A percentile compares a stretch with the other conserved stretches of the same genome.
phyloP scores from a whole-genome alignment of 805 yeast species.

The Metschnikowia vanudenii region DNA sequence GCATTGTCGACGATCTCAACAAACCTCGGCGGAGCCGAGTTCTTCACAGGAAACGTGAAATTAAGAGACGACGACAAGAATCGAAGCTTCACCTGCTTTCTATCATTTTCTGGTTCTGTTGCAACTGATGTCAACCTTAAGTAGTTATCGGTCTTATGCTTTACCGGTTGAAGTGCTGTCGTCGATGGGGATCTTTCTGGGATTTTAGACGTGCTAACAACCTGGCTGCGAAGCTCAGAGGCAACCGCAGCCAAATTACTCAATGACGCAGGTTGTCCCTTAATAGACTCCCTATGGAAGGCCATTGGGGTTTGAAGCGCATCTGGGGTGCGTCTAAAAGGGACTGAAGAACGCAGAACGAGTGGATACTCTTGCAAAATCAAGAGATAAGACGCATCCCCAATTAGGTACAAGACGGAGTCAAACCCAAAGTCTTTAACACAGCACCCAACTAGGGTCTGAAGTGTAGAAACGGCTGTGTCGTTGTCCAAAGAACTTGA shows the following conservation, averaged over 20 bases:
- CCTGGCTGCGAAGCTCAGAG: constrained; percentile 22
- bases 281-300: background rate
- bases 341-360: constrained; percentile 41
- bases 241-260: constrained; percentile 37
- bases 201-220: background rate
- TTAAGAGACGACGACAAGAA: constrained; percentile 56
- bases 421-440: constrained; percentile 83
- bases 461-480: constrained; percentile 53
- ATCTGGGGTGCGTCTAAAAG: constrained; percentile 23
- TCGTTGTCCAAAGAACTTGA: constrained; percentile 43
- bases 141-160: background rate
- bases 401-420: constrained; percentile 56
- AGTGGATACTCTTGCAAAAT: constrained; percentile 66
- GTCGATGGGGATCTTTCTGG: background rate
- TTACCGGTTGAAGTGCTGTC: background rate
- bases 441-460: constrained; percentile 64
- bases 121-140: background rate
- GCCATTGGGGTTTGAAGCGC: background rate
- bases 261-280: constrained; percentile 7
- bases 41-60: constrained; percentile 61
- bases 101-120: constrained; percentile 18
- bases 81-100: constrained; percentile 37
- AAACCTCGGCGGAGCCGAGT: constrained; percentile 78
- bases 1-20: constrained; percentile 79
- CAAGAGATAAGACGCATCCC: constrained; percentile 64